These are phyloP conservation scores for Capsicum rhomboideum DNA, from an alignment of 257 asterid species.

Conservation along the genomic window DNA sequence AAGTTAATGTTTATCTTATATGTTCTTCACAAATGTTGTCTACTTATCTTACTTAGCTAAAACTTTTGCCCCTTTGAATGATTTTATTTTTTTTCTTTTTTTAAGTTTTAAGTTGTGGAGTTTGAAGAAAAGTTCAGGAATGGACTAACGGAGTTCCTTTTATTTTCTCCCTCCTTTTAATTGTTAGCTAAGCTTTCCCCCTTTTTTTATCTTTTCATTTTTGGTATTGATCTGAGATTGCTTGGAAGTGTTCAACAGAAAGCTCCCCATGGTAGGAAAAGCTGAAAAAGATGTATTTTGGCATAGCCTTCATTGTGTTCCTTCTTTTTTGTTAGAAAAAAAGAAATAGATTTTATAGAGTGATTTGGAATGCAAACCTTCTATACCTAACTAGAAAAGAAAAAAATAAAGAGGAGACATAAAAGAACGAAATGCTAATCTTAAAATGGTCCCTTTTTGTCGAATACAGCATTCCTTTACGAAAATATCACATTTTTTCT, in stretches of 20 bases:
- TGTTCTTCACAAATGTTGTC: neutral
- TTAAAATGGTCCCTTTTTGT: neutral
- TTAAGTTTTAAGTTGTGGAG: neutral
- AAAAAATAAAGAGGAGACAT: neutral
- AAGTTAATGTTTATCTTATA: neutral
- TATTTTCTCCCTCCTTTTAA: neutral
- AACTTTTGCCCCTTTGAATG: neutral
- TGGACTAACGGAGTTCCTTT: neutral
- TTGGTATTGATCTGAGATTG: neutral
- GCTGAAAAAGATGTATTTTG: neutral
- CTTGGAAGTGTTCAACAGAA: neutral
- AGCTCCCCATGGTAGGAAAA: neutral
- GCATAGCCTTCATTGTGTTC: neutral
- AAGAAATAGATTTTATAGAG: neutral
- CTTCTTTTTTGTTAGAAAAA: neutral
- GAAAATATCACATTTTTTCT: neutral
- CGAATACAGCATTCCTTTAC: no score
- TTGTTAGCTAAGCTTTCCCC: neutral
- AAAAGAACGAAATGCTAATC: no score
- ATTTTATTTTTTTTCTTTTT: neutral
- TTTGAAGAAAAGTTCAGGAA: neutral
- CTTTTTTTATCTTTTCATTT: neutral
- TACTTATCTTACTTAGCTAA: neutral
- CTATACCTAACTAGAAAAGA: neutral
- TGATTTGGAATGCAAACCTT: neutral